Conservation (phyloP, 2,329 filamentous ascomycete species). For the Plenodomus lindquistii region DNA sequence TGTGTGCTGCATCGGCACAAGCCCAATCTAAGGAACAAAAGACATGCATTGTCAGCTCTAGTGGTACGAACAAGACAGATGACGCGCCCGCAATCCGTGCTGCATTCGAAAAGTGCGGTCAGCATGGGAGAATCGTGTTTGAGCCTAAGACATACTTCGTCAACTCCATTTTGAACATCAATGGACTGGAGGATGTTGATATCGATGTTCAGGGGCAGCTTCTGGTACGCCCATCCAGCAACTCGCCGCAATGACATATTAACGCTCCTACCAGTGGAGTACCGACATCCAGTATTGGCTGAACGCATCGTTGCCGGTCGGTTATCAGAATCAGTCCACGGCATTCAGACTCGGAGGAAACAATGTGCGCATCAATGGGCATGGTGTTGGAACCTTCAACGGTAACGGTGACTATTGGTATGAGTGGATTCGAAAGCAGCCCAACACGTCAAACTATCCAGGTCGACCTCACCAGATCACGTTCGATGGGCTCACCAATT, state of each 20-base stretch:
- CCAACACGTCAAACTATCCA: slow-evolving; percentile 29
- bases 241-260: background rate
- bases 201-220: slow-evolving; percentile 31
- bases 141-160: slow-evolving; percentile 26
- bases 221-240: slow-evolving; percentile 8
- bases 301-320: slow-evolving; percentile 30
- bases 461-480: slow-evolving; percentile 58
- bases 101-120: slow-evolving; percentile 28
- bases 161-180: slow-evolving; percentile 27
- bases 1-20: slow-evolving; percentile 1
- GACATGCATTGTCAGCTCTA: slow-evolving; percentile 18
- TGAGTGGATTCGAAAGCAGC: slow-evolving; percentile 47
- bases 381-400: slow-evolving; percentile 58
- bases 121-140: slow-evolving; percentile 27
- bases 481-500: slow-evolving; percentile 55
- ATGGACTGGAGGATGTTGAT: slow-evolving; percentile 26
- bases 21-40: slow-evolving; percentile 6
- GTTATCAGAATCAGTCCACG: slow-evolving; percentile 40
- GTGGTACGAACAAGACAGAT: slow-evolving; percentile 24
- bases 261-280: slow-evolving; percentile 16
- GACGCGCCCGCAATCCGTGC: slow-evolving; percentile 32
- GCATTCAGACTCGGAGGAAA: slow-evolving; percentile 52
- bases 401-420: slow-evolving; percentile 67
- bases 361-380: slow-evolving; percentile 55
- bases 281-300: slow-evolving; percentile 36